These are phyloP conservation scores for Zymoseptoria tritici DNA, from an alignment of 2,329 filamentous ascomycete genomes.

Conservation along the genomic window DNA sequence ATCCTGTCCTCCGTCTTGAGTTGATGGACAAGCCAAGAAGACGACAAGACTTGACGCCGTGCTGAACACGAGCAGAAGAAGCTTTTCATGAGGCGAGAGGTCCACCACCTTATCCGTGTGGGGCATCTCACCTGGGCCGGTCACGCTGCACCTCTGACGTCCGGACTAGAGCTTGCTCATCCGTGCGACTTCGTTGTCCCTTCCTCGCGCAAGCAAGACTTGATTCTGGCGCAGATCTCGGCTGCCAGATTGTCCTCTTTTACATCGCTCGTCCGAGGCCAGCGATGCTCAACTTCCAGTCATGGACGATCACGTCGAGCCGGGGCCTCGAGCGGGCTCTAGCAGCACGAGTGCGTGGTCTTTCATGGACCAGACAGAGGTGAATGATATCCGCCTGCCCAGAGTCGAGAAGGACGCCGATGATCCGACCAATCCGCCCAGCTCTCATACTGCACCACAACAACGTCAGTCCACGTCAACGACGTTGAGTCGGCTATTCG, in stretches of 20 bases:
- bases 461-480: conserved; percentile 35
- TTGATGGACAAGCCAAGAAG: neutral
- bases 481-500: conserved; percentile 29
- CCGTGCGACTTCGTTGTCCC: neutral
- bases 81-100: neutral
- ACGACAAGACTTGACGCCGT: neutral
- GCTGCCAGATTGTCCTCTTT: neutral
- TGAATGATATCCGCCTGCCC: conserved; percentile 25
- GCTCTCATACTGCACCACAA: conserved; percentile 25
- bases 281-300: neutral
- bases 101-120: neutral
- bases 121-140: neutral
- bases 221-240: neutral
- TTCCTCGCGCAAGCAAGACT: neutral
- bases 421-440: conserved; percentile 38
- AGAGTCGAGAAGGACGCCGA: conserved; percentile 43
- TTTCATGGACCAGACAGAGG: neutral
- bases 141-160: neutral
- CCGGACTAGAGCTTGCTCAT: neutral
- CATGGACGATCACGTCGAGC: neutral
- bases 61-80: neutral
- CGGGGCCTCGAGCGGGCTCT: neutral
- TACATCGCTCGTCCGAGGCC: neutral
- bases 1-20: neutral
- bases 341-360: neutral